These are phyloP conservation scores for Saposhnikovia divaricata DNA, from an alignment of 129 eudicot species.

Conservation along the genomic window DNA sequence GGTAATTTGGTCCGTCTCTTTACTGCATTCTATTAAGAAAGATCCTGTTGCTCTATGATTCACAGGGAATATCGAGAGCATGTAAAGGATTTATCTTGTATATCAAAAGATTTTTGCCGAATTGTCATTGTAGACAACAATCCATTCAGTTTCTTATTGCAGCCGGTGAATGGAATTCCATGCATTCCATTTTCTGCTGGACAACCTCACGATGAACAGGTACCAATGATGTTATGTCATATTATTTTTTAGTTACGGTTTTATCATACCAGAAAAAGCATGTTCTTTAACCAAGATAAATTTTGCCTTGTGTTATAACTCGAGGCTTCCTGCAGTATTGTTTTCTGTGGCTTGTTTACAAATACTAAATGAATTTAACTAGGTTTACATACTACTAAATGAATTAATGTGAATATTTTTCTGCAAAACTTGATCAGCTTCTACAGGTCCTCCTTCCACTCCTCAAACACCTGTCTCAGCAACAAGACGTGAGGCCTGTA, in stretches of 20 bases:
- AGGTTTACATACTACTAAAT: not conserved
- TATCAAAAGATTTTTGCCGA: slow-evolving; percentile 66
- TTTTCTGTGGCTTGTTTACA: not conserved
- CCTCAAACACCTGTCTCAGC: slow-evolving; percentile 77
- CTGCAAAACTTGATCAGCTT: slow-evolving; percentile 38
- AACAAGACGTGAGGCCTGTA: slow-evolving; percentile 74
- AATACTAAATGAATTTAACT: not conserved
- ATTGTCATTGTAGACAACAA: slow-evolving; percentile 89
- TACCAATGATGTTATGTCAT: slow-evolving; percentile 10
- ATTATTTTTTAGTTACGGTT: not conserved
- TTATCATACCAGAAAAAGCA: not conserved
- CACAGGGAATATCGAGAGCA: slow-evolving; percentile 93
- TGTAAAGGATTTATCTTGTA: slow-evolving; percentile 81
- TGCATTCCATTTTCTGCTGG: slow-evolving; percentile 97
- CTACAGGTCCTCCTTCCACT: slow-evolving; percentile 88
- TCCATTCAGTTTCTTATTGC: slow-evolving; percentile 98
- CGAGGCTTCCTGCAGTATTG: not conserved
- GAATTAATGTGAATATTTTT: not conserved
- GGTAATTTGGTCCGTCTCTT: not conserved
- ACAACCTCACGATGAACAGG: slow-evolving; percentile 95
- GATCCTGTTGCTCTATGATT: slow-evolving; percentile 1
- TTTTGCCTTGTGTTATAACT: not conserved
- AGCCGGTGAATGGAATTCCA: slow-evolving; percentile 89
- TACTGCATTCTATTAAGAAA: not conserved
- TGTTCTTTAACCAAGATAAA: not conserved